Evolutionary conservation across 129 eudicot species (phyloP), one percentile per base, ranked within the genome.

Genomic region (Chrysanthemum seticuspe): DNA sequence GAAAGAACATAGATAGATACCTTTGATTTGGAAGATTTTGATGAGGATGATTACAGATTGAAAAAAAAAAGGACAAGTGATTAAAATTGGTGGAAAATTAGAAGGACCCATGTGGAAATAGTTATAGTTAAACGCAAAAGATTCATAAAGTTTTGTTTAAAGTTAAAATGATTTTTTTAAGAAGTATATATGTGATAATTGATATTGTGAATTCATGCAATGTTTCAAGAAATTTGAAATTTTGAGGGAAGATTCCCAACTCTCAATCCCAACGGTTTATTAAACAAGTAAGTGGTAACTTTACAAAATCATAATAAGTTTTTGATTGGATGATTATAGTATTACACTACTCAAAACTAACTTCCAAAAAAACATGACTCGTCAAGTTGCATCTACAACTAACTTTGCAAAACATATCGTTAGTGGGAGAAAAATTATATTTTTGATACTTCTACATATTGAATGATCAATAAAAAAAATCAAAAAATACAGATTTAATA

Each of bases 1-100:
- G 72, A 45, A 64, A 10, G 71, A 77, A 21, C 57, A 55, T 6
- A 27, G 6, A 25, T 25, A 25, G 45, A 66, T 72, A 78, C 78
- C 78, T 78, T 66, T 56, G 54, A 72, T 55, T 44, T 71, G 10
- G 73, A 78, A 72, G 73, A 72, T 72, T 59, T 44, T 54, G 77
- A 71, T 52, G 58, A 65, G 71, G 73, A 71, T 65, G 77, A 44
- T 77, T 16, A 53, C 44, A 12, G 77, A 63, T 71, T 47, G 78
- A 6, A 56, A 72, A 40, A 40, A 62, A 34, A 51, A 16, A 72
- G 47, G 13, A 72, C 59, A n/a, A 68, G 62, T 25, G 13, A 59
- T 48, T 44, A 53, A 68, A 78, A 64, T 25, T 71, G 61, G 73
- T 50, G 73, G 29, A 47, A 65, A 72, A 71, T 13, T 64, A 52